phyloP scores from a whole-genome alignment of 331 rosid genomes.

The Phaseolus coccineus region DNA sequence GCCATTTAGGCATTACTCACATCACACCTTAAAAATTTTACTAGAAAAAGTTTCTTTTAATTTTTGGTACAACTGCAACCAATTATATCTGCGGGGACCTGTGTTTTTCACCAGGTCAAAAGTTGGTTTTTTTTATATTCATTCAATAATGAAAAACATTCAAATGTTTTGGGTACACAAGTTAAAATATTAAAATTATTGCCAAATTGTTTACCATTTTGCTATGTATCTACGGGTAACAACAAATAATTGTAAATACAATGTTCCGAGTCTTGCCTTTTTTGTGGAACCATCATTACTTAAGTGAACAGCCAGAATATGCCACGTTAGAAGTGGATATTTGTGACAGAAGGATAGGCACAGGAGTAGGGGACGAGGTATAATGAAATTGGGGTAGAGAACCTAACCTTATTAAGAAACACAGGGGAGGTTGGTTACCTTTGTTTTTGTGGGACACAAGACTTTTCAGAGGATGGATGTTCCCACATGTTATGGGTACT shows the following conservation, averaged over 20 bases:
- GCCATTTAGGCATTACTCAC: not conserved
- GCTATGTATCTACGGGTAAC: no score
- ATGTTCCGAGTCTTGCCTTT: not conserved
- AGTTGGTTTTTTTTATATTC: not conserved
- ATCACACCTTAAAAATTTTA: not conserved
- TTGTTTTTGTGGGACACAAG: not conserved
- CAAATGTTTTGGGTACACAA: not conserved
- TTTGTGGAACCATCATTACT: no score
- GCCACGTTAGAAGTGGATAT: not conserved
- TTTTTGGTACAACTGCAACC: not conserved
- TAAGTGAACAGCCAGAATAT: no score
- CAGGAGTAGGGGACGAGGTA: not conserved
- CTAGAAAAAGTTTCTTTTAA: not conserved
- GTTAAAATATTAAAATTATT: not conserved
- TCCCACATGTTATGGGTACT: constrained; percentile 8
- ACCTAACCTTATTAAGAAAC: not conserved
- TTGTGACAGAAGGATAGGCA: not conserved
- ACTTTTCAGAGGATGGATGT: constrained; percentile 14
- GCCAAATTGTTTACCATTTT: not conserved
- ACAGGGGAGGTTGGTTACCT: not conserved
- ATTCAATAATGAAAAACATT: not conserved
- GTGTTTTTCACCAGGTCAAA: not conserved
- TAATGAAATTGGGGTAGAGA: not conserved
- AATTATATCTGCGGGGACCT: not conserved
- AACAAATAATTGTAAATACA: not conserved